Percentiles rank a stretch among this genome's conserved stretches.
These are phyloP conservation scores for Cladosporium halotolerans DNA, from an alignment of 2,329 filamentous ascomycete genomes.

Conservation along the genomic window DNA sequence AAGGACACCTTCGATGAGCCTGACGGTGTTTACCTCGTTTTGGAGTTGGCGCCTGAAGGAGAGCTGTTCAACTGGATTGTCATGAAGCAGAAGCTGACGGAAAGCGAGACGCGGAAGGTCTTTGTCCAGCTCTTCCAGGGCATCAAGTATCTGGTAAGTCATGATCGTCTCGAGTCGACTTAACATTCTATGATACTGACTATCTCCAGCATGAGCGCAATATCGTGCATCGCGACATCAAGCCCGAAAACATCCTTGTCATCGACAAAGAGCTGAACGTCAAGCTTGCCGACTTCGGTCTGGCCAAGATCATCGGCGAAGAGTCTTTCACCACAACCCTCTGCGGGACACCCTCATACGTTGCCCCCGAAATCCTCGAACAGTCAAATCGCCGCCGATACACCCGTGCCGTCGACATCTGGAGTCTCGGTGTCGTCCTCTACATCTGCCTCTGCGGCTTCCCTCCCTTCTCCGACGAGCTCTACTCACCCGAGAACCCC, in stretches of 20 bases:
- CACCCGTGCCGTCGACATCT: slow-evolving; percentile 90
- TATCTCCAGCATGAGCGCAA: slow-evolving; percentile 77
- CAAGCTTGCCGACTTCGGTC: slow-evolving; percentile 91
- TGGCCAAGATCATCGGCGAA: slow-evolving; percentile 97
- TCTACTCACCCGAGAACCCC: slow-evolving; percentile 69
- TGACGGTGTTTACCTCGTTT: slow-evolving; percentile 82
- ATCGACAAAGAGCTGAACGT: slow-evolving; percentile 77
- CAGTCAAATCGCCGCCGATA: slow-evolving; percentile 78
- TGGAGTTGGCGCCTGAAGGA: slow-evolving; percentile 86
- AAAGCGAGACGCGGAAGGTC: slow-evolving; percentile 76
- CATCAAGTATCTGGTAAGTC: slow-evolving; percentile 82
- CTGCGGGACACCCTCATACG: slow-evolving; percentile 83
- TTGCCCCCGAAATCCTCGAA: slow-evolving; percentile 89
- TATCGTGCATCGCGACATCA: slow-evolving; percentile 96
- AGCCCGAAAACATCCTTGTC: slow-evolving; percentile 91
- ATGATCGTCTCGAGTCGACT: not conserved
- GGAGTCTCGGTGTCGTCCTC: slow-evolving; percentile 94
- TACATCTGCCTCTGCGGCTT: slow-evolving; percentile 98
- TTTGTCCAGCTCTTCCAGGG: slow-evolving; percentile 90
- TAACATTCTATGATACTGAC: not conserved
- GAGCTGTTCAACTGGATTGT: slow-evolving; percentile 96
- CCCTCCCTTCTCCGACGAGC: slow-evolving; percentile 92
- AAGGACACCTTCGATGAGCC: slow-evolving; percentile 93
- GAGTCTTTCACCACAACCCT: slow-evolving; percentile 96
- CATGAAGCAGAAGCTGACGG: slow-evolving; percentile 78